Percentiles rank a stretch among this genome's conserved stretches.
Evolutionary conservation across 257 asterid genomes (phyloP).

Genomic region (Solanum raphanifolium): DNA sequence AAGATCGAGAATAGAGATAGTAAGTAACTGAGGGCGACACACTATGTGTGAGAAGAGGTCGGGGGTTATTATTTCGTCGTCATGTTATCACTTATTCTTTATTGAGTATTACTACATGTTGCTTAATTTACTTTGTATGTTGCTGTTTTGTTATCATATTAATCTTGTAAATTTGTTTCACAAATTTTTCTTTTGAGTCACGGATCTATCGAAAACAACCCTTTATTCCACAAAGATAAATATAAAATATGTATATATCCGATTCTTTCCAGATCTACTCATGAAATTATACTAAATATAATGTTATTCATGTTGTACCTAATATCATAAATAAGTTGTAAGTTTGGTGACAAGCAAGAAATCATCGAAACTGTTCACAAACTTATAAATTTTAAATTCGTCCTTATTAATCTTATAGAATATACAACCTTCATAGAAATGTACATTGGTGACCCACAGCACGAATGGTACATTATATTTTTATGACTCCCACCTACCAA

Average conservation of each 20-base stretch:
- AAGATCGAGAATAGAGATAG: neutral
- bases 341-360: neutral
- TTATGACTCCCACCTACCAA: neutral
- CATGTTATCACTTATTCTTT: neutral
- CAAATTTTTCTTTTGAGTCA: fast-evolving
- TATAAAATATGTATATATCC: neutral
- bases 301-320: neutral
- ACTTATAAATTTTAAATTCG: neutral
- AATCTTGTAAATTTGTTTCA: neutral
- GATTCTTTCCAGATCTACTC: fast-evolving
- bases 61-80: neutral
- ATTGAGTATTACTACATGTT: neutral
- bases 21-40: neutral
- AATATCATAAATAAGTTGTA: neutral
- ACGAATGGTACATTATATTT: neutral
- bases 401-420: neutral
- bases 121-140: neutral
- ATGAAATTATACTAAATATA: neutral
- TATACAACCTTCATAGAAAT: neutral
- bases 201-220: fast-evolving
- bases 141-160: neutral
- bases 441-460: neutral
- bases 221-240: neutral
- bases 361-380: neutral
- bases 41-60: neutral